phyloP scores from a whole-genome alignment of 2,329 filamentous ascomycete genomes.

The Huntiella savannae region DNA sequence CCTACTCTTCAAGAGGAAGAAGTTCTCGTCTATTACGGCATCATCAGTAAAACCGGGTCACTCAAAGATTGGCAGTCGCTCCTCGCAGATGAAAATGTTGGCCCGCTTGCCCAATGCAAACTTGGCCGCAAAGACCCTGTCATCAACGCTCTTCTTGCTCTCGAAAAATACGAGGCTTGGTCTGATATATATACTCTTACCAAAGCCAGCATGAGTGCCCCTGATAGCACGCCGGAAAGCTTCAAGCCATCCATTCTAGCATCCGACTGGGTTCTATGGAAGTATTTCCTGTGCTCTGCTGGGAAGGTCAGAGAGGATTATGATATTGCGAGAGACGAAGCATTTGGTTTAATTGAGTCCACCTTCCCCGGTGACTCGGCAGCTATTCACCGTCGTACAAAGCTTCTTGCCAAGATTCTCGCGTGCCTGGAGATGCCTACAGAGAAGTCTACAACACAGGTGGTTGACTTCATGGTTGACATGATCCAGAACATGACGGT shows the following conservation, averaged over 20 bases:
- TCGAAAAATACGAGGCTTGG: constrained; percentile 24
- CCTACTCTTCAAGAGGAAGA: constrained; percentile 25
- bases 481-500: constrained; percentile 9
- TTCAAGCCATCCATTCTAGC: constrained; percentile 24
- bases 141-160: constrained; percentile 21
- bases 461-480: constrained; percentile 6
- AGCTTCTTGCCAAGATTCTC: constrained; percentile 21
- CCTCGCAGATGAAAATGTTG: constrained; percentile 21
- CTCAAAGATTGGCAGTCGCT: constrained; percentile 23
- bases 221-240: constrained; percentile 19
- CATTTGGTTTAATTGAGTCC: constrained; percentile 18
- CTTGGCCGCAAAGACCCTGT: constrained; percentile 29
- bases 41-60: constrained; percentile 26
- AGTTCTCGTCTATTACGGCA: constrained; percentile 28
- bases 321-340: constrained; percentile 15
- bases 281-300: constrained; percentile 18
- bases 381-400: constrained; percentile 23
- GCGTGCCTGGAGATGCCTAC: constrained; percentile 20
- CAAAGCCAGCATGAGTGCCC: constrained; percentile 22
- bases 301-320: constrained; percentile 11
- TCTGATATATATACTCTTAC: constrained; percentile 25
- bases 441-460: background rate
- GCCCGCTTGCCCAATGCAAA: constrained; percentile 25
- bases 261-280: constrained; percentile 24
- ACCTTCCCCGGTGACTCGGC: constrained; percentile 16